Base-by-base conservation (phyloP, 345 rosid genomes). In the Theobroma cacao region DNA sequence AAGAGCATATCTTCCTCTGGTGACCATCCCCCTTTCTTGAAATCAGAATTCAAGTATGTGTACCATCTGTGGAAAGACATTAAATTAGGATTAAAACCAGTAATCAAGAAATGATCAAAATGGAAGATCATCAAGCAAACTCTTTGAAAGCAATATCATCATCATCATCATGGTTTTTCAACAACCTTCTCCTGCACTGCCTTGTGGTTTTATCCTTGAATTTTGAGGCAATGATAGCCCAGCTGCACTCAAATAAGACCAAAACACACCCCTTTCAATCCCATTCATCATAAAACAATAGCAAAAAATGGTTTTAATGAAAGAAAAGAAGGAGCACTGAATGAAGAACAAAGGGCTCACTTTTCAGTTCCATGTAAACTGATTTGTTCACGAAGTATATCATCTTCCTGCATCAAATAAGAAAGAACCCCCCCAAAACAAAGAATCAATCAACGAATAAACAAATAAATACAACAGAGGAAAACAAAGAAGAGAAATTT, bases 11-110 rank as follows among this genome's bases (percentile, higher is more conserved):
- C 99, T 90, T 94, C 99, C 80, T 96, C 98, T 11, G 97, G 97
- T 61, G 98, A 90, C 99, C 99, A 96, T 61, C 98, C 99, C 12
- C 99, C 99, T 82, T 91, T 96, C 88, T 94, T 94, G 89, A 96
- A 96, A 84, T 96, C 99, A 55, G 99, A 90, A 84, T 91, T 96
- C 75, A 96, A 81, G 70, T 96, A 96, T 55, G 99, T 96, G 79
- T 89, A 94, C 99, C 99, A 96, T 91, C 99, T 96, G 85, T 78
- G 70, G 9, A 73, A 75, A 43, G 20, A 40, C 31, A 85, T 84
- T 80, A 72, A 69, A 81, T 77, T 55, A 65, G 76, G 48, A 60
- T 12, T 20, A 74, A 74, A 75, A 26, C 13, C 3, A 1, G 34
- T 55, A 67, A 28, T 2, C 1, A 68, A 75, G 76, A 66, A 45